A percentile compares a stretch with the other conserved stretches of the same genome.
Evolutionary conservation across 805 yeast genomes (phyloP).

Genomic region (Ogataea parapolymorpha): DNA sequence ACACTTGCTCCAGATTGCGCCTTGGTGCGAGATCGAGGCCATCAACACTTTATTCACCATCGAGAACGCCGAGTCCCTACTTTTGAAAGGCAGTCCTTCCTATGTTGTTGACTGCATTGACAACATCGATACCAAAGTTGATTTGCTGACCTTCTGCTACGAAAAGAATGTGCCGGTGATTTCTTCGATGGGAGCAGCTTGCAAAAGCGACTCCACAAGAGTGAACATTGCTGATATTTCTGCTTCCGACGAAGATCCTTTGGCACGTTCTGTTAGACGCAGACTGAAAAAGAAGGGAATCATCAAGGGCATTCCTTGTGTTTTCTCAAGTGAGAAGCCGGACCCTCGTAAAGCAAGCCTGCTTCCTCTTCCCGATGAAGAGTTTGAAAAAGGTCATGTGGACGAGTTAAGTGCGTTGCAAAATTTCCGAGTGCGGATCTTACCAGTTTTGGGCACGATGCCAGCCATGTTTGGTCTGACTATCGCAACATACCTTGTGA

Average conservation of each 20-base stretch:
- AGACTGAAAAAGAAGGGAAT: constrained; percentile 80
- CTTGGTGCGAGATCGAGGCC: constrained; percentile 88
- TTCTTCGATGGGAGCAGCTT: constrained; percentile 96
- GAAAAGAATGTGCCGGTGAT: constrained; percentile 61
- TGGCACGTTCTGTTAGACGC: constrained; percentile 83
- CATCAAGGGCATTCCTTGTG: constrained; percentile 71
- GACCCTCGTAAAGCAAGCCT: constrained; percentile 90
- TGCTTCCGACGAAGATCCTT: constrained; percentile 88
- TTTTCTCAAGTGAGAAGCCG: constrained; percentile 93
- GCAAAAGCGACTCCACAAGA: constrained; percentile 93
- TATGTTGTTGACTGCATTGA: constrained; percentile 94
- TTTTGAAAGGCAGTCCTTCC: constrained; percentile 58
- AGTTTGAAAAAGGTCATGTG: constrained; percentile 75
- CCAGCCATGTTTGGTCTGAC: constrained; percentile 96
- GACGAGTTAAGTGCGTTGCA: constrained; percentile 82
- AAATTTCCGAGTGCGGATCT: constrained; percentile 88
- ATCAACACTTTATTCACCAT: constrained; percentile 73
- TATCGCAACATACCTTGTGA: constrained; percentile 78
- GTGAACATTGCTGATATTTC: constrained; percentile 86
- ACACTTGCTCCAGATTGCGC: constrained; percentile 74
- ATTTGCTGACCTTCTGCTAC: constrained; percentile 71
- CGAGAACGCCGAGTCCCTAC: constrained; percentile 59
- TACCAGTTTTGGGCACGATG: constrained; percentile 95
- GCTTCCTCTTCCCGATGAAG: constrained; percentile 81
- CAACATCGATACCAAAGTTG: constrained; percentile 95